Evolutionary conservation across 768 basidiomycete genomes (phyloP), one percentile per base, ranked within the genome.

Genomic region (Antrodiella citrinella): DNA sequence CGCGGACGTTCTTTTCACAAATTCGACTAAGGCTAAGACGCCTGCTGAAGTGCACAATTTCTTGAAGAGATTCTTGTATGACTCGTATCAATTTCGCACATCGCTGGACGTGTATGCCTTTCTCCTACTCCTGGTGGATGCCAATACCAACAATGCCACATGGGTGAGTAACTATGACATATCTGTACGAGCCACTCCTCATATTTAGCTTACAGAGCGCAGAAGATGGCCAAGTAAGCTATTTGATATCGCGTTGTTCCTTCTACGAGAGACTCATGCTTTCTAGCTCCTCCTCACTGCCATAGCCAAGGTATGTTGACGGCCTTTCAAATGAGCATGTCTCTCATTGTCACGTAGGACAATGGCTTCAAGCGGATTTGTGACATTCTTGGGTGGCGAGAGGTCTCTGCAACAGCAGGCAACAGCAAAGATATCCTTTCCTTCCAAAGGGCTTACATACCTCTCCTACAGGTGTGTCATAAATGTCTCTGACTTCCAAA

Each of bases 371-470:
- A 59, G 3, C 56, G 66, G 2, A 55, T 69, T 4, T 58, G 61
- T n/a, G 64, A 67, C n/a, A 62, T 68, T 43, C 43, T 69, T 22
- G 44, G 54, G 4, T 65, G 51, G 26, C n/a, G 45, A 2, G 47
- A 56, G 0, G 62, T 67, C 10, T 44, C 54, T 23, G 46, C 51
- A 26, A 30, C 46, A 24, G 56, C 55, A 2, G 64, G 57, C 7
- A 22, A 41, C 3, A 35, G 38, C 1, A 35, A 40, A 0, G 44
- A 26, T 11, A 47, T 41, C 0, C 51, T 69, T 20, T 65, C 69
- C 4, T 70, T 66, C 49, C 64, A 69, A 53, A 50, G 57, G 13
- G 67, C 59, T 1, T 67, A 66, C 50, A 57, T 69, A 42, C 62
- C 59, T 2, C 41, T 69, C 18, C 55, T 69, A 11, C 50, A 56